These are phyloP conservation scores for Tylopilus sp. DNA, from an alignment of 1,284 basidiomycete species.

Conservation along the genomic window DNA sequence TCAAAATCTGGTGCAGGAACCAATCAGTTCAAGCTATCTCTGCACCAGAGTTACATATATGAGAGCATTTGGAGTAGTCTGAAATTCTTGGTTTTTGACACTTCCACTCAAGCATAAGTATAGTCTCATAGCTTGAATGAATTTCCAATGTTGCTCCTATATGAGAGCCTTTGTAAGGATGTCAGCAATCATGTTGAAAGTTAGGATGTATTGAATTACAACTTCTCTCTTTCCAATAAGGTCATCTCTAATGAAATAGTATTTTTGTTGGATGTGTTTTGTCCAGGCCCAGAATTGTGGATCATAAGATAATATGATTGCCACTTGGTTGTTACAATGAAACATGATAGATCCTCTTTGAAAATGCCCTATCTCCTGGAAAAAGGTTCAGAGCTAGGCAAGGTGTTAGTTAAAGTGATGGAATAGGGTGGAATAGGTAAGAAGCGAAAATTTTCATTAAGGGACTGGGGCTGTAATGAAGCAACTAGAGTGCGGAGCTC, in stretches of 20 bases:
- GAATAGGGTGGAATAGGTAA: too few relatives aligned
- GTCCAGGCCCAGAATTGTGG: neutral
- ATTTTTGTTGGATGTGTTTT: neutral
- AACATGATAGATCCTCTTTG: neutral
- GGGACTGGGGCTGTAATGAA: too few relatives aligned
- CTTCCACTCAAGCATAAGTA: neutral
- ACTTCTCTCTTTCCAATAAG: conserved; percentile 31
- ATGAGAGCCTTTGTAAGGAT: conserved; percentile 36
- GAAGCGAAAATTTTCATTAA: too few relatives aligned
- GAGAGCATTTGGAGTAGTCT: too few relatives aligned
- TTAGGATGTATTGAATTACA: conserved; percentile 28
- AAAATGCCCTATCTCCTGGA: neutral
- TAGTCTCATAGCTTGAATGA: conserved; percentile 19
- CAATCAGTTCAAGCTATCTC: too few relatives aligned
- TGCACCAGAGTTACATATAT: too few relatives aligned
- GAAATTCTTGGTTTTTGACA: too few relatives aligned
- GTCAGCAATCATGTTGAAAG: conserved; percentile 37
- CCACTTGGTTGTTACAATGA: conserved; percentile 44
- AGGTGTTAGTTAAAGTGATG: too few relatives aligned
- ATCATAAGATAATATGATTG: conserved; percentile 5
- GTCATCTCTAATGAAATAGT: neutral
- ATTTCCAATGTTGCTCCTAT: conserved; percentile 34
- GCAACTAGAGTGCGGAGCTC: too few relatives aligned
- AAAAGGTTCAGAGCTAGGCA: neutral
- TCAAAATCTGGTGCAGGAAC: too few relatives aligned